Conservation (phyloP, 2,329 filamentous ascomycete genomes). For the Dryadomyces quercivorus region DNA sequence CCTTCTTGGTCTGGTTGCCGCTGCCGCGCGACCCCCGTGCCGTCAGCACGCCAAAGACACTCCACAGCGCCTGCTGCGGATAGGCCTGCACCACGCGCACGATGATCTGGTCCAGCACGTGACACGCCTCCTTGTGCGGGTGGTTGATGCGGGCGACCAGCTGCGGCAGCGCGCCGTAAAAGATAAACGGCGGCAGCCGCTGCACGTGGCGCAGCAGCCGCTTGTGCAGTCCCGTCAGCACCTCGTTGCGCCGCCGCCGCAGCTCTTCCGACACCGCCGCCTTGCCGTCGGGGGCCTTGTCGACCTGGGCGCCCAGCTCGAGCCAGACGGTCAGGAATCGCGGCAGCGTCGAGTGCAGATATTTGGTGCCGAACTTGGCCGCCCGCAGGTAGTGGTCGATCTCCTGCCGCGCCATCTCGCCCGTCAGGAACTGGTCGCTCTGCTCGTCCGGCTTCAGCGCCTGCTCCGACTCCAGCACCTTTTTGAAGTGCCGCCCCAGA, state of each 20-base stretch:
- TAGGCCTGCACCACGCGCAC: slow-evolving; percentile 76
- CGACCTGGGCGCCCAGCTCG: slow-evolving; percentile 69
- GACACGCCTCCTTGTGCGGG: slow-evolving; percentile 64
- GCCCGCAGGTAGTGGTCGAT: slow-evolving; percentile 90
- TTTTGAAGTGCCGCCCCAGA: slow-evolving; percentile 93
- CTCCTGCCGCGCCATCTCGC: slow-evolving; percentile 76
- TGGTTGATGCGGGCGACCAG: slow-evolving; percentile 94
- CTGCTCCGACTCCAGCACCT: slow-evolving; percentile 83
- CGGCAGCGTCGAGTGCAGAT: slow-evolving; percentile 88
- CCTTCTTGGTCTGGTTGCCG: slow-evolving; percentile 43
- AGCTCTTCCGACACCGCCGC: slow-evolving; percentile 40
- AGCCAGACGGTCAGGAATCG: slow-evolving; percentile 90
- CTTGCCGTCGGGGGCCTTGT: slow-evolving; percentile 46
- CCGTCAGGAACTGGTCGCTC: slow-evolving; percentile 61
- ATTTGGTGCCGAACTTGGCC: slow-evolving; percentile 81
- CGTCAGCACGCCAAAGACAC: slow-evolving; percentile 74
- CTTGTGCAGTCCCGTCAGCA: slow-evolving; percentile 56
- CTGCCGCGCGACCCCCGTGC: slow-evolving; percentile 4
- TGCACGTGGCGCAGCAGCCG: slow-evolving; percentile 70
- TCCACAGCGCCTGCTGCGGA: slow-evolving; percentile 87
- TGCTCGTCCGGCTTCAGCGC: slow-evolving; percentile 64
- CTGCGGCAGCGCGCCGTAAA: slow-evolving; percentile 77
- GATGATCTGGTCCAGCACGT: slow-evolving; percentile 66
- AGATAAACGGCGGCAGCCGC: slow-evolving; percentile 61
- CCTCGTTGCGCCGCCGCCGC: slow-evolving; percentile 44